Evolutionary conservation across 2,329 filamentous ascomycete species (phyloP), one percentile per base, ranked within the genome.

Genomic region (Incumbomyces delicatus): DNA sequence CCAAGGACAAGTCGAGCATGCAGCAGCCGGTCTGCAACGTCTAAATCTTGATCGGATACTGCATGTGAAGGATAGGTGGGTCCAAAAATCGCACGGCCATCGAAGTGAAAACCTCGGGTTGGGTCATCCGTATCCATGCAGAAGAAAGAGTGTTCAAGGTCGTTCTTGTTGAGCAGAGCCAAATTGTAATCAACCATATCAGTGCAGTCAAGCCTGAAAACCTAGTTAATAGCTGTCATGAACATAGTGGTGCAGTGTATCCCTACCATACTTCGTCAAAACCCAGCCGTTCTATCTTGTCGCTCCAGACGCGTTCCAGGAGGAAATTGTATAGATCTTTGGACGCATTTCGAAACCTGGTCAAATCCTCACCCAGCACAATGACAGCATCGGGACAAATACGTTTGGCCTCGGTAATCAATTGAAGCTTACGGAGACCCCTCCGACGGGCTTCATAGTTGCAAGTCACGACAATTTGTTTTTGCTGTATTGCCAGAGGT

Each of bases 381-480:
- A 95, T 80, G 43, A 95, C 78, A 13, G 94, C 76, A 47, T 94
- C 86, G 0, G 89, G 88, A 55, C 88, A 95, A 22, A 81, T 64
- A 56, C 75, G 80, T 65, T 78, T 85, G 3, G 90, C 92, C 52
- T 95, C 87, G 44, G 74, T 77, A 60, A 95, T 80, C 53, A 87
- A 76, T 73, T 94, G 88, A 50, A 96, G 74, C 69, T 98, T 96
- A 63, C 77, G 63, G 36, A 73, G 53, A 8, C 70, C 75, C 50
- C 77, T 75, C 43, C 79, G 71, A 31, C 90, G 80, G 17, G 90
- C 90, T 61, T 85, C 86, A 64, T 96, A 96, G 67, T 96, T 96
- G 74, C 87, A 94, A 3, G 88, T 94, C 17, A 89, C 87, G 34
- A 92, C 74, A 46, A 95, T 95, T 62, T 88, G 86, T 66, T 95